Percentiles rank a stretch among this genome's conserved stretches.
Evolutionary conservation across 179 eudicot genomes (phyloP).

Genomic region (Gypsophila paniculata): DNA sequence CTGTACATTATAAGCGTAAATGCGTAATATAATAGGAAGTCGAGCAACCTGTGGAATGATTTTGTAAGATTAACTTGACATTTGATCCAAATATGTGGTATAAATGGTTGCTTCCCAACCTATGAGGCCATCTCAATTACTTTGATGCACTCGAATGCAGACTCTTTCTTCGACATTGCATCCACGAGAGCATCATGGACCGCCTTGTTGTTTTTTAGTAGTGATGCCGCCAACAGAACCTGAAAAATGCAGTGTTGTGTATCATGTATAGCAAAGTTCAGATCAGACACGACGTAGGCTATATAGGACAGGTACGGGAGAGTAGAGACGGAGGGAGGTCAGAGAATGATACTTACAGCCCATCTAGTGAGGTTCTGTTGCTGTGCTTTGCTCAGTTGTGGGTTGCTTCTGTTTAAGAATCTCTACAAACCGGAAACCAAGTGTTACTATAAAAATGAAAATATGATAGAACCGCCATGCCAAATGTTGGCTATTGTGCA

Average conservation of each 20-base stretch:
- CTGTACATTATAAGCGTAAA: background rate
- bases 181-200: constrained; percentile 74
- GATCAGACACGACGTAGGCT: background rate
- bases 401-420: constrained; percentile 82
- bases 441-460: background rate
- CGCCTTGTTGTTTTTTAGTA: constrained; percentile 62
- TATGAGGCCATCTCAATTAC: constrained; percentile 67
- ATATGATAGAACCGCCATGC: too few species aligned
- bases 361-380: constrained; percentile 97
- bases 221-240: constrained; percentile 78
- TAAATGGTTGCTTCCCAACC: background rate
- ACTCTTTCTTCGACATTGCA: constrained; percentile 74
- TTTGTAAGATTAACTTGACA: background rate
- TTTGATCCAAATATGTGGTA: background rate
- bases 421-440: constrained; percentile 44
- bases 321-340: background rate
- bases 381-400: constrained; percentile 62
- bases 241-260: constrained; percentile 20
- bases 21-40: background rate
- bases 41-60: background rate
- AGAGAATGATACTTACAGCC: constrained; percentile 61
- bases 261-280: background rate
- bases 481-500: too few species aligned
- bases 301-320: too few species aligned
- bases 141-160: constrained; percentile 74